These are phyloP conservation scores for Leavenworthia alabamica DNA, from an alignment of 345 rosid species.

Conservation along the genomic window DNA sequence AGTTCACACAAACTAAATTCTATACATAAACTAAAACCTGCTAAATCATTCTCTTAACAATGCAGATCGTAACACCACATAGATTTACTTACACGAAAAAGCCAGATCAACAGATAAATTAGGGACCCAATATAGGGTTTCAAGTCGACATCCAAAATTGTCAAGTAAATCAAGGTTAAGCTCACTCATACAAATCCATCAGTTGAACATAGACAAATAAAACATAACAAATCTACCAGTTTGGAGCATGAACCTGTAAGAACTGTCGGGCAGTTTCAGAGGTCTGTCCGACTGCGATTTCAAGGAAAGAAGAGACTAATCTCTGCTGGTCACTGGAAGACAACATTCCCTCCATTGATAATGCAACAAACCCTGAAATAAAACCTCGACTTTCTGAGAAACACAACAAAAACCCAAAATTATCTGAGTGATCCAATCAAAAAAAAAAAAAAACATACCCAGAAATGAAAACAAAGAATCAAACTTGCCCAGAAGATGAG, in stretches of 20 bases:
- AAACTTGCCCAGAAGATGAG: slow-evolving; percentile 15
- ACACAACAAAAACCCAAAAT: neutral
- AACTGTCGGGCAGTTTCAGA: slow-evolving; percentile 82
- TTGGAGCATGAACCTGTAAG: slow-evolving; percentile 53
- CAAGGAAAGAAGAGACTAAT: slow-evolving; percentile 88
- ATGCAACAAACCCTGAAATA: slow-evolving; percentile 6
- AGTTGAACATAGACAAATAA: neutral
- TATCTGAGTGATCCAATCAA: neutral
- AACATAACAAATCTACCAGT: slow-evolving; percentile 18
- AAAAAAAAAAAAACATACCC: neutral
- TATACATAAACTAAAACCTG: neutral
- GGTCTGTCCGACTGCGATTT: slow-evolving; percentile 94
- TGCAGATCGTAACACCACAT: slow-evolving; percentile 4
- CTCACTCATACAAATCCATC: slow-evolving; percentile 10
- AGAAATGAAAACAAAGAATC: neutral
- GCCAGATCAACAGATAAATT: neutral
- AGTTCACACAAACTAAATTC: neutral
- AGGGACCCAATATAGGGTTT: slow-evolving; percentile 19
- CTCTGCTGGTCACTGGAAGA: slow-evolving; percentile 58
- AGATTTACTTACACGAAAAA: neutral
- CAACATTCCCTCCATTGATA: slow-evolving; percentile 39
- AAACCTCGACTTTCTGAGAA: neutral
- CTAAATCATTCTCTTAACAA: neutral
- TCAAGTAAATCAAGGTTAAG: neutral
- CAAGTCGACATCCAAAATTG: slow-evolving; percentile 8